Evolutionary conservation across 2,329 filamentous ascomycete genomes (phyloP), one percentile per base, ranked within the genome.

Genomic region (Clonostachys chloroleuca): DNA sequence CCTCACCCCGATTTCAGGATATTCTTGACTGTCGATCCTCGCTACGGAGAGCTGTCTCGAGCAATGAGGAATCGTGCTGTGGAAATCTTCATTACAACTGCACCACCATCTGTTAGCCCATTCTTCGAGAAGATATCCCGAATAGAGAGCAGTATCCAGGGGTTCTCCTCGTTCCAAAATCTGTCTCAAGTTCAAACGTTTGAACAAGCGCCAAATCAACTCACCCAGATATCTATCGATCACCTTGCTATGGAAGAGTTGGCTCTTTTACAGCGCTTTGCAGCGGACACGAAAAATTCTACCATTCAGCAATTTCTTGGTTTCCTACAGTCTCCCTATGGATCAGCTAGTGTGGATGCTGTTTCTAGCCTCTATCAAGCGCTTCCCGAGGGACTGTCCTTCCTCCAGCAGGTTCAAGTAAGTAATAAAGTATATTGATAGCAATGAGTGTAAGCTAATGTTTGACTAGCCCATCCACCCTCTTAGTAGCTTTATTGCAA

Each of bases 61-160:
- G 94, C 94, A 1, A 99, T 99, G 94, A 80, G 95, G 48, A 99
- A 99, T 66, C 83, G 94, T 63, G 91, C 91, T 43, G 78, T 96
- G 24, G 95, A 99, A 66, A 86, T 99, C 10, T 94, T 85, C 58
- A 73, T 99, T 42, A 75, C 83, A 52, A 64, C 65, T 7, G 59
- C 69, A 5, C 66, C 67, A 2, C 64, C 69, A 2, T 51, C 40
- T 12, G 51, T 55, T 2, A 59, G 63, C 3, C 45, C 55, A 4
- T 68, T 65, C 56, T 58, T 67, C n/a, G 59, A 59, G n/a, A 67
- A 60, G 24, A 62, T 80, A 13, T 56, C 72, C 1, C 63, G 69
- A 10, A 61, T 81, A 24, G 80, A 83, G 51, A 71, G 77, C 16
- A 65, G 24, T 10, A 30, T 30, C 8, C 24, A 30, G 24, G 24